Conservation (phyloP, 257 asterid genomes). For the Mentha longifolia region DNA sequence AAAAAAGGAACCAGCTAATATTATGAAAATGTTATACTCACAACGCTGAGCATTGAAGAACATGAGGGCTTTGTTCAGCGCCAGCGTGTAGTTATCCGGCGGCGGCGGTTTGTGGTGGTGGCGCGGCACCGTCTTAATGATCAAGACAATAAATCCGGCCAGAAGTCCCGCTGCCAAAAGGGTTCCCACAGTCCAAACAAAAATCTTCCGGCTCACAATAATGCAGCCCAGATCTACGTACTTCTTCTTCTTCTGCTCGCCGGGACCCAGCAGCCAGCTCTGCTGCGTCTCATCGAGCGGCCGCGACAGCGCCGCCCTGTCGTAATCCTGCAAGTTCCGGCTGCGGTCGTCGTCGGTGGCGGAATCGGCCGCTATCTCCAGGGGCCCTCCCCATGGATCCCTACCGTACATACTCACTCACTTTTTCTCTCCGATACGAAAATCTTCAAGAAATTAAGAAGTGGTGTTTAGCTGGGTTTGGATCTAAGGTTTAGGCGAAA, state of each 20-base stretch:
- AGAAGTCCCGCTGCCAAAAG: constrained; percentile 71
- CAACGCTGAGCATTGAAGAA: constrained; percentile 95
- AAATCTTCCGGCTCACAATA: constrained; percentile 85
- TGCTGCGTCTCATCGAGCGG: constrained; percentile 95
- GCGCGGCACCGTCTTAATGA: constrained; percentile 82
- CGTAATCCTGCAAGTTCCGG: constrained; percentile 81
- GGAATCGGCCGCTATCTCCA: constrained; percentile 94
- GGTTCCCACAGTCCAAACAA: constrained; percentile 84
- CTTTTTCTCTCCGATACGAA: not conserved
- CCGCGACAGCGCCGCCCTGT: constrained; percentile 92
- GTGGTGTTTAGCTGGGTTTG: not conserved
- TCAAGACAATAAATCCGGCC: constrained; percentile 79
- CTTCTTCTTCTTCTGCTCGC: constrained; percentile 97
- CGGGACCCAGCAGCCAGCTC: constrained; percentile 96
- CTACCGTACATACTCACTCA: constrained; percentile 78
- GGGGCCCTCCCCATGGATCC: constrained; percentile 99
- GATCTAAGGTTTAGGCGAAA: constrained; percentile 18
- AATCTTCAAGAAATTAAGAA: constrained; percentile 11
- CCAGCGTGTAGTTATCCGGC: constrained; percentile 88
- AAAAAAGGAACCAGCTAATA: constrained; percentile 6
- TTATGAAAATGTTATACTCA: constrained; percentile 43
- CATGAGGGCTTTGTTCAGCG: constrained; percentile 88
- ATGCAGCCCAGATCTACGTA: constrained; percentile 98
- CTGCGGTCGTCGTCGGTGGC: constrained; percentile 98
- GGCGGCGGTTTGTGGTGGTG: constrained; percentile 75